Base-by-base conservation (phyloP, 2,329 filamentous ascomycete species). In the Diaporthe amygdali region DNA sequence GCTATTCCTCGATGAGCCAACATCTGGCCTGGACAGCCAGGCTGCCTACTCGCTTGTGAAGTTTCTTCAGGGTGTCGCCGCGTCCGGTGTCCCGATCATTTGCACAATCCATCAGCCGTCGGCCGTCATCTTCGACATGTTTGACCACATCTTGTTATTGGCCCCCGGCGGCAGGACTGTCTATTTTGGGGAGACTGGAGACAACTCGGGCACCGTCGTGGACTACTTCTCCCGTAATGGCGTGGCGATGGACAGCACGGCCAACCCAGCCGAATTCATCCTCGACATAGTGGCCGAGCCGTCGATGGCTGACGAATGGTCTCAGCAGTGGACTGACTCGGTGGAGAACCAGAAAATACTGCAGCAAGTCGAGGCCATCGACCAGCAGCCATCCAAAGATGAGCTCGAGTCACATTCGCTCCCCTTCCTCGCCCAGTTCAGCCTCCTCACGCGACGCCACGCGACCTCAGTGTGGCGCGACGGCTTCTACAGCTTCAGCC, bases 251-350 rank as follows among this genome's bases (percentile, higher is more conserved):
- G 86, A 88, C 0, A 74, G 83, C 0, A 87, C 89, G 0, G 89
- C 88, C 22, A 95, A 95, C 75, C 92, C 92, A 1, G 93, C 93
- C 0, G 93, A 95, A 78, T 93, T 91, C 84, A 94, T 95, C 90
- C 88, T 95, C 66, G 85, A 88, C 63, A 85, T 87, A 22, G 85
- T 87, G 17, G 87, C 88, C 1, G 88, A 88, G 0, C 78, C 80
- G 1, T 2, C 55, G 1, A 81, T 67, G 81, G 76, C 76, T 84
- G 74, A 52, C 15, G 0, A 44, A 37, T 59, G 55, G 55, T 44
- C 55, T 10, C 25, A 61, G 17, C 55, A 39, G 25, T 44, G 55
- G 37, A 32, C n/a, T 17, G 37, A 44, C 0, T 61, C 55, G 1
- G 25, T 14, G 2, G 37, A 61, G 17, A 61, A 44, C 25, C 9